Evolutionary conservation across 2,329 filamentous ascomycete genomes (phyloP), one percentile per base, ranked within the genome.

Genomic region (Bipolaris bicolor): DNA sequence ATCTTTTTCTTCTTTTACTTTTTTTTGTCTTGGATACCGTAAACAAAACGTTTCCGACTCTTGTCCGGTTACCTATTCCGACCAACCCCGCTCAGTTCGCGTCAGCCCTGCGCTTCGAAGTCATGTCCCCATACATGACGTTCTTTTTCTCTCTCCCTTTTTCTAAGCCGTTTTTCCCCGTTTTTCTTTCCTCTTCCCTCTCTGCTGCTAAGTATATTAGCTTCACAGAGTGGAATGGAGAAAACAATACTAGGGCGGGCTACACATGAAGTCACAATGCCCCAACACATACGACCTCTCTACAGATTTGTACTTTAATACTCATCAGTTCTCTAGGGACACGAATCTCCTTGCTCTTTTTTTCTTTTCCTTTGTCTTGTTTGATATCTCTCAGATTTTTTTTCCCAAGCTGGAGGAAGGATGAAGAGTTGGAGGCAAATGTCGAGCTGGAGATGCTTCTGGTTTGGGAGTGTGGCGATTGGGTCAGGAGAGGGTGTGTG

Each of bases 251-350:
- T 22, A 46, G 43, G 29, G 43, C 29, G 43, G 26, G 16, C 6
- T 26, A 29, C 43, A 45, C 43, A 31, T 31, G 29, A 29, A 46
- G 29, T 46, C 33, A 11, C 31, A 45, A 31, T 13, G n/a, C 43
- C 43, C 10, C n/a, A 49, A 29, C 10, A 37, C n/a, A 37, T 16
- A 31, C 29, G 49, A 40, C 31, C 11, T 39, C 9, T 29, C 20
- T 24, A 43, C 39, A 43, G n/a, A 43, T 43, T 44, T 51, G 49
- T 51, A 51, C n/a, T n/a, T 22, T 51, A 51, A 51, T 51, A 51
- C 20, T 26, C 18, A 22, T 37, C 20, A 29, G 11, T 47, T 39
- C 20, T 39, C 11, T 15, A 40, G 11, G 18, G 39, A 34, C 26
- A 51, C 49, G 49, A 51, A 44, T 51, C 39, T 51, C 39, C 29